Percentiles rank a stretch among this genome's conserved stretches.
These are phyloP conservation scores for Prasinococcaceae sp. DNA, from an alignment of 139 green algal species.

Conservation along the genomic window DNA sequence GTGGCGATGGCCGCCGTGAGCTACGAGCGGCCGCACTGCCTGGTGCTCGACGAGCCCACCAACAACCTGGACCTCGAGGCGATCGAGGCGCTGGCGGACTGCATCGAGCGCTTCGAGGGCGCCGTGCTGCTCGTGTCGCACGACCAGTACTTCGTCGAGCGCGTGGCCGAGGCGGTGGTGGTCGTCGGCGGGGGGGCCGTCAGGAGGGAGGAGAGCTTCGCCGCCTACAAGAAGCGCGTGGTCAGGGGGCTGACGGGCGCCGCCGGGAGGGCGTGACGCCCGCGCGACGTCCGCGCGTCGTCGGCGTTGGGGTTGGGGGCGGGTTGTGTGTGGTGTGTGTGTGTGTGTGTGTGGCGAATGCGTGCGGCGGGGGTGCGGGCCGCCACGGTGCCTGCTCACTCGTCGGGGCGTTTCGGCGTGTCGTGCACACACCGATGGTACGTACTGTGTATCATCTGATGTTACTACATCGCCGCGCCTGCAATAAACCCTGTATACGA, in stretches of 20 bases:
- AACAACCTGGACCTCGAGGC: constrained; percentile 22
- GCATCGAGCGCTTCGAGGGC: constrained; percentile 1
- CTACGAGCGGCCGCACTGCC: constrained; percentile 17
- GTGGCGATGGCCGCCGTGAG: constrained; percentile 23
- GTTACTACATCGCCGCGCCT: too few relatives aligned
- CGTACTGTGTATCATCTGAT: too few relatives aligned
- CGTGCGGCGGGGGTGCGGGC: too few relatives aligned
- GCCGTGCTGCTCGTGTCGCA: constrained; percentile 9
- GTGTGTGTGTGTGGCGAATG: too few relatives aligned
- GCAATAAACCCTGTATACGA: constrained; percentile 6
- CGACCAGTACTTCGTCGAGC: constrained; percentile 17
- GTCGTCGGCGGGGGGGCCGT: background rate
- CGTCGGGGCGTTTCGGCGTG: too few relatives aligned
- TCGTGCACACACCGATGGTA: too few relatives aligned
- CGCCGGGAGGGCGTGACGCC: background rate
- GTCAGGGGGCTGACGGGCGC: background rate
- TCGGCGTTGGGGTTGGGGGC: too few relatives aligned
- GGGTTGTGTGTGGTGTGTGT: too few relatives aligned
- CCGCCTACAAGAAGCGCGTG: background rate
- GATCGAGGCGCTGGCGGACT: constrained; percentile 5
- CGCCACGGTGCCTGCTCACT: too few relatives aligned
- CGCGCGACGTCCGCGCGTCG: too few relatives aligned
- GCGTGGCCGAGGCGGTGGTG: background rate
- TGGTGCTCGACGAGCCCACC: constrained; percentile 27
- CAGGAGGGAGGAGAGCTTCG: background rate